Conservation (phyloP, 2,329 filamentous ascomycete species). For the Phymatotrichopsis omnivora region DNA sequence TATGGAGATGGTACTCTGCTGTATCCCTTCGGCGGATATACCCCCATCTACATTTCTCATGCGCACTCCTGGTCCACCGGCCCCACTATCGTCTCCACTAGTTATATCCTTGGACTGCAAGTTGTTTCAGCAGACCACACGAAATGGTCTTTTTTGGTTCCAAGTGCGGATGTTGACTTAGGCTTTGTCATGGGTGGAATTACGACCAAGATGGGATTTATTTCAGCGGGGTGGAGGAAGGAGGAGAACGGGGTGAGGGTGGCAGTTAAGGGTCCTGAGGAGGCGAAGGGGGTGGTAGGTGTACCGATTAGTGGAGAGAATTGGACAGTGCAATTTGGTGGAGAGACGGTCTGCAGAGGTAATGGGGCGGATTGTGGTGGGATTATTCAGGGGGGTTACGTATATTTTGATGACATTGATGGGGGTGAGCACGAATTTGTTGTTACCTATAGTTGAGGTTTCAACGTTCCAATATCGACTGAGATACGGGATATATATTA, state of each 20-base stretch:
- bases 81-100: constrained; percentile 4
- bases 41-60: background rate
- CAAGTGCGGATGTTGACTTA: background rate
- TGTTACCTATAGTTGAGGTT: too few species aligned
- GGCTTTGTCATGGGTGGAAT: constrained; percentile 4
- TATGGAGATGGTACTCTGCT: background rate
- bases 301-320: background rate
- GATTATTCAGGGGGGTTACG: too few species aligned
- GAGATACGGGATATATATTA: too few species aligned
- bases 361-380: too few species aligned
- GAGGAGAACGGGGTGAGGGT: background rate
- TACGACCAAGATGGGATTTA: constrained; percentile 1
- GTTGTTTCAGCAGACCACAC: constrained; percentile 4
- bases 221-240: constrained; percentile 8
- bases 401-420: too few species aligned
- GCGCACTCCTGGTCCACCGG: background rate
- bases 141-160: constrained; percentile 4
- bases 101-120: constrained; percentile 5
- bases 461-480: too few species aligned
- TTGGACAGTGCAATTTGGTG: too few species aligned
- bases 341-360: too few species aligned
- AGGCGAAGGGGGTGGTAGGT: constrained; percentile 18
- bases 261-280: background rate
- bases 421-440: too few species aligned
- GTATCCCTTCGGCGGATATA: background rate